Percentiles rank a stretch among this genome's conserved stretches.
Conservation (phyloP, 345 rosid genomes). For the Theobroma cacao region DNA sequence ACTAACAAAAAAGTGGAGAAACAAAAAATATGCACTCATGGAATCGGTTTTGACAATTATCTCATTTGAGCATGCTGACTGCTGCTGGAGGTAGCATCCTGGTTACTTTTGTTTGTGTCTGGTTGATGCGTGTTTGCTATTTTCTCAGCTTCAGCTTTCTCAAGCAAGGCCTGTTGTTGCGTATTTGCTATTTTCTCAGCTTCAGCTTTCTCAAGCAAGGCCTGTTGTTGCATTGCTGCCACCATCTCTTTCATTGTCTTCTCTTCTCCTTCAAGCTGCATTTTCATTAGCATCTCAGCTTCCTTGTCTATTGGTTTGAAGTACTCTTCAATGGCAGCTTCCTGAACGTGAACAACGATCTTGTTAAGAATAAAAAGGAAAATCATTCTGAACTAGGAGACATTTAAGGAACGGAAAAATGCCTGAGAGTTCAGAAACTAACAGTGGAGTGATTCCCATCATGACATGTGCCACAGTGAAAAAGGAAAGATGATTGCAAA, state of each 20-base stretch:
- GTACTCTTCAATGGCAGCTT: constrained; percentile 74
- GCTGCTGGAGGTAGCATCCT: constrained; percentile 23
- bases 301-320: constrained; percentile 85
- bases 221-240: constrained; percentile 55
- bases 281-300: constrained; percentile 70
- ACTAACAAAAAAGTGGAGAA: not conserved
- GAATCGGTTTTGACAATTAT: constrained; percentile 1
- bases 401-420: not conserved
- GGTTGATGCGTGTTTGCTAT: not conserved
- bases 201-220: constrained; percentile 57
- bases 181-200: constrained; percentile 47
- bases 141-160: too few relatives aligned
- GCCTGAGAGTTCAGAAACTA: not conserved
- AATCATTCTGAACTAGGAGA: not conserved
- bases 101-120: constrained; percentile 22
- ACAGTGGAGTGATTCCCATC: not conserved
- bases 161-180: too few relatives aligned
- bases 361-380: not conserved
- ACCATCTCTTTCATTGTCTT: constrained; percentile 68
- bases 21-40: not conserved
- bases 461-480: not conserved
- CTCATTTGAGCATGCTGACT: constrained; percentile 23
- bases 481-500: not conserved
- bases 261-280: constrained; percentile 86
- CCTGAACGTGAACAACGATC: constrained; percentile 42